Base-by-base conservation (phyloP, 768 basidiomycete genomes). In the Tephrocybe sp. region DNA sequence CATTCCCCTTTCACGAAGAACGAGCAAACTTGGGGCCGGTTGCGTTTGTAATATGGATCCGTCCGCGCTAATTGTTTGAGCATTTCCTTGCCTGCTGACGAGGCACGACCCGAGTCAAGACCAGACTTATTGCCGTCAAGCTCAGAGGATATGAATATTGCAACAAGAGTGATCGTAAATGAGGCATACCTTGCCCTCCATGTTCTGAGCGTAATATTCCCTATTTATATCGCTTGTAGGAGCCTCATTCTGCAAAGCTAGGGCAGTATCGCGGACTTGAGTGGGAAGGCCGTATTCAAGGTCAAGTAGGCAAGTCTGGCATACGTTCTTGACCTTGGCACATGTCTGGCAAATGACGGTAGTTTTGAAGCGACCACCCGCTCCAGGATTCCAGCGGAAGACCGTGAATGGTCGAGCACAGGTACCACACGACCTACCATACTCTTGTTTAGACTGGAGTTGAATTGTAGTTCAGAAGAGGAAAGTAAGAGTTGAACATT, bases 261-360 rank as follows among this genome's bases (percentile, higher is more conserved):
- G 72, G 8, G 97, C 97, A 2, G 95, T 97, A 67, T 99, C 97
- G 46, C 97, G 80, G 9, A 98, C 94, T 77, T 99, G 97, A 0
- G 94, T 95, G 4, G 97, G 97, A 18, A 99, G 73, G 23, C 92
- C 91, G 59, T 94, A 99, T 67, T 98, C 95, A 51, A 99, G 81
- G 70, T 99, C 97, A 37, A 99, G 76, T 24, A 99, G 76, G 68
- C 97, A 99, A 1, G 95, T 98, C 73, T 98, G 97, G 75, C 97
- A 99, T 48, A 97, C 87, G 63, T 94, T 94, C 75, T 91, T 91
- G 59, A 93, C 84, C 73, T 98, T 98, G 43, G 95, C 90, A 61
- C 96, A 98, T 3, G 95, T 96, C 68, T 96, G 95, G 71, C 94
- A 97, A 54, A 98, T 85, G 54, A 97, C 93, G 10, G 97, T 99